Conservation (phyloP, 108 stramenopile species). For the Craspedostauros australis region DNA sequence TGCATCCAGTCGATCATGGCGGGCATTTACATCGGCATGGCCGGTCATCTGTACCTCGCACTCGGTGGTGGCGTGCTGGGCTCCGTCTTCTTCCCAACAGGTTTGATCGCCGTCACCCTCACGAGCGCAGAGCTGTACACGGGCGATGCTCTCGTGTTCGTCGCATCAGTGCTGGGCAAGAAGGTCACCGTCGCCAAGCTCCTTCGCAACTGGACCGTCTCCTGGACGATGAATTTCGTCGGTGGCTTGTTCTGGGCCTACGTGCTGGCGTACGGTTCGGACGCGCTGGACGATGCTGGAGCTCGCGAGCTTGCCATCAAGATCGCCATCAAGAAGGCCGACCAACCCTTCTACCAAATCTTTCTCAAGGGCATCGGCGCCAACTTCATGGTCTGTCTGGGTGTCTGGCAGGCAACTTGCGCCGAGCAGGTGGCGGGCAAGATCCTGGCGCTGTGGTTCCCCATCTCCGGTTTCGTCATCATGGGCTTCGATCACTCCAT, state of each 20-base stretch:
- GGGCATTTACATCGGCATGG: slow-evolving; percentile 35
- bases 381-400: slow-evolving; percentile 45
- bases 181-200: slow-evolving; percentile 14
- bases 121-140: slow-evolving; percentile 38
- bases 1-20: slow-evolving; percentile 39
- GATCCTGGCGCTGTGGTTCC: slow-evolving; percentile 37
- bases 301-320: slow-evolving; percentile 17
- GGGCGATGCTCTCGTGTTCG: slow-evolving; percentile 35
- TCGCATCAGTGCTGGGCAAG: slow-evolving; percentile 18
- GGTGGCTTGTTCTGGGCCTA: slow-evolving; percentile 32
- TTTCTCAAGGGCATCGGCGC: slow-evolving; percentile 39
- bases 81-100: slow-evolving; percentile 24
- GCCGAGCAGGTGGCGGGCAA: slow-evolving; percentile 41
- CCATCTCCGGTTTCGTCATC: slow-evolving; percentile 37
- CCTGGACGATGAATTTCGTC: slow-evolving; percentile 33
- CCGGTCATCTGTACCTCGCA: slow-evolving; percentile 30
- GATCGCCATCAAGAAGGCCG: slow-evolving; percentile 31
- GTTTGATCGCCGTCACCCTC: slow-evolving; percentile 29
- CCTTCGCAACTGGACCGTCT: slow-evolving; percentile 35
- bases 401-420: slow-evolving; percentile 32
- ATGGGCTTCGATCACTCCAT: slow-evolving; percentile 56
- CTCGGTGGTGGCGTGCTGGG: slow-evolving; percentile 31
- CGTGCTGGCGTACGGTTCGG: slow-evolving; percentile 18
- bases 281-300: slow-evolving; percentile 24
- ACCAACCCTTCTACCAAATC: slow-evolving; percentile 10